Percentiles rank a stretch among this genome's conserved stretches.
phyloP scores from a whole-genome alignment of 108 stramenopile genomes.

The Pseudonitzschia multistriata region DNA sequence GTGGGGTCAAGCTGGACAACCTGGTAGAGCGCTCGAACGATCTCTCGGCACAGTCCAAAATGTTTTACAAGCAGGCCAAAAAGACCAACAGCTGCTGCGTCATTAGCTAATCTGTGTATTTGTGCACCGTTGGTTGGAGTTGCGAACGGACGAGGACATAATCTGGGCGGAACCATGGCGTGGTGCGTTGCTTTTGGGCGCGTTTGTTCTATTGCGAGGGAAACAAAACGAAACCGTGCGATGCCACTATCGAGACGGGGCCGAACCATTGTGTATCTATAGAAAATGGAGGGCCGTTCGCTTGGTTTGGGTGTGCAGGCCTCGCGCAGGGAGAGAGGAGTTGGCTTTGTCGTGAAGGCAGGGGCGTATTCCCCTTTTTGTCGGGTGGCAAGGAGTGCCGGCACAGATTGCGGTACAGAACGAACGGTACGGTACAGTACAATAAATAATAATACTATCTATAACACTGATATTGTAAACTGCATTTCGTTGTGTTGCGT shows the following conservation, averaged over 20 bases:
- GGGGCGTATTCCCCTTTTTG: too few relatives aligned
- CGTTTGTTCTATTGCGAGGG: background rate
- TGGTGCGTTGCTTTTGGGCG: background rate
- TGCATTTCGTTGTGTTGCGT: too few relatives aligned
- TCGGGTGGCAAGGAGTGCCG: too few relatives aligned
- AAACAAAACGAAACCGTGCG: too few relatives aligned
- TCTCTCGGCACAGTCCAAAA: constrained; percentile 94
- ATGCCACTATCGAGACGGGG: background rate
- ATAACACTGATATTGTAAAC: too few relatives aligned
- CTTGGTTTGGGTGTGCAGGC: too few relatives aligned
- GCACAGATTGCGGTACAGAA: too few relatives aligned
- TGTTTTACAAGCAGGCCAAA: constrained; percentile 99
- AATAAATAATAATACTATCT: too few relatives aligned
- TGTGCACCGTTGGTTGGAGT: too few relatives aligned
- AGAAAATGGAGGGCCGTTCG: background rate
- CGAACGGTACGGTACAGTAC: too few relatives aligned
- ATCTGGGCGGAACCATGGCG: background rate
- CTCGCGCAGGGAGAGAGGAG: too few relatives aligned
- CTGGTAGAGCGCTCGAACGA: constrained; percentile 96
- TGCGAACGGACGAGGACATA: background rate
- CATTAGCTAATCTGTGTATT: constrained; percentile 44
- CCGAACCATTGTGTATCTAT: background rate
- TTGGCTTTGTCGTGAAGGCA: too few relatives aligned
- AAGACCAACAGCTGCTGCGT: constrained; percentile 99
- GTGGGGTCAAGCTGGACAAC: constrained; percentile 97